Conservation (phyloP, 176 grass and related monocot genomes). For the Coix lacrymajobi region DNA sequence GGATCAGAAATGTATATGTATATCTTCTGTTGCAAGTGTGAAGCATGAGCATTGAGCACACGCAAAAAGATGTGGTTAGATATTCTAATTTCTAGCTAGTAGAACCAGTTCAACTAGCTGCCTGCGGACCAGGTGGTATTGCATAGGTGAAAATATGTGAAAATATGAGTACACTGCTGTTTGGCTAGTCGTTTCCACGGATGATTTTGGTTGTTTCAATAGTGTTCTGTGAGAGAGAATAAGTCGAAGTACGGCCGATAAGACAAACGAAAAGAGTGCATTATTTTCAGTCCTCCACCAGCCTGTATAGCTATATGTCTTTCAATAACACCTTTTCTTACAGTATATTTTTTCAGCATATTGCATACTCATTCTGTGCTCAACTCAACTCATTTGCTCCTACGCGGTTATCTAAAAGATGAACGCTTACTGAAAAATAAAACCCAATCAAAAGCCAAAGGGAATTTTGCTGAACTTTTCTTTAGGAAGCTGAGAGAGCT, state of each 20-base stretch:
- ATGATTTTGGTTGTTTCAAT: too few species aligned
- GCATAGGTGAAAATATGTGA: background rate
- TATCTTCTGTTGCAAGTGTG: conserved; percentile 11
- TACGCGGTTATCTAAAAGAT: background rate
- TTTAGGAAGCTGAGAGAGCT: background rate
- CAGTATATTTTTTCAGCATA: background rate
- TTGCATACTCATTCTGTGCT: background rate
- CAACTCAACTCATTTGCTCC: background rate
- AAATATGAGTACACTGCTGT: too few species aligned
- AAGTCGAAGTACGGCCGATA: too few species aligned
- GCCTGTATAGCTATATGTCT: background rate
- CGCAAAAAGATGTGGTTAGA: background rate
- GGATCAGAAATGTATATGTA: background rate
- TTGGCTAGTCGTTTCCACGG: too few species aligned
- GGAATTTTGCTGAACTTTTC: background rate
- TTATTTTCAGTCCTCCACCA: background rate
- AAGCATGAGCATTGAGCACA: background rate
- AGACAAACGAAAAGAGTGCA: background rate
- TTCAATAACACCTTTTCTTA: background rate
- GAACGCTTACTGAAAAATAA: background rate
- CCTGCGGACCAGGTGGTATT: background rate
- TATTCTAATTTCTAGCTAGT: background rate
- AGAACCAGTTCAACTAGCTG: background rate
- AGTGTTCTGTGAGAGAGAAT: too few species aligned
- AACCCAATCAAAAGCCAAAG: background rate